Evolutionary conservation across 495 filamentous ascomycete genomes (phyloP).

Genomic region (Lindgomyces ingoldianus): DNA sequence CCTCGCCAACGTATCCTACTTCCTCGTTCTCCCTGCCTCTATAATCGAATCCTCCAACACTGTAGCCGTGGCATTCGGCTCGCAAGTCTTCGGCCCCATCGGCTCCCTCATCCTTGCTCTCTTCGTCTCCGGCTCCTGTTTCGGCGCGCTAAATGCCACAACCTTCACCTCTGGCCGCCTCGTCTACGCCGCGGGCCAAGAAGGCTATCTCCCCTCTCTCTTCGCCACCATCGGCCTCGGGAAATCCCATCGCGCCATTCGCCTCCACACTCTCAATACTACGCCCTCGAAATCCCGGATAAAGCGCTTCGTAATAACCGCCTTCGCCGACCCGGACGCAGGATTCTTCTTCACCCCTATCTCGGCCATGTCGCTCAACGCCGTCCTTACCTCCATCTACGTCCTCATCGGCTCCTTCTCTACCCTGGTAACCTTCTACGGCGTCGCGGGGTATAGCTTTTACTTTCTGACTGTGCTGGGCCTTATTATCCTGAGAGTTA

Average conservation of each 20-base stretch:
- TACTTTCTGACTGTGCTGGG: conserved; percentile 96
- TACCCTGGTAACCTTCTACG: conserved; percentile 93
- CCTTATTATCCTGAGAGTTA: conserved; percentile 84
- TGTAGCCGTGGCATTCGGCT: conserved; percentile 89
- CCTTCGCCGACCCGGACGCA: conserved; percentile 45
- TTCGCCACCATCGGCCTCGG: conserved; percentile 79
- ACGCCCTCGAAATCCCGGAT: conserved; percentile 7
- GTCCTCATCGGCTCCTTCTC: conserved; percentile 85
- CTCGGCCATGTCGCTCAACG: conserved; percentile 83
- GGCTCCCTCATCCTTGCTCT: conserved; percentile 86
- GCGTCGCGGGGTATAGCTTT: conserved; percentile 93
- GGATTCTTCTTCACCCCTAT: conserved; percentile 78
- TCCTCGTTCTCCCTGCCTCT: conserved; percentile 83
- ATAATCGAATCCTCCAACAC: conserved; percentile 85
- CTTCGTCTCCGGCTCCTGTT: conserved; percentile 77
- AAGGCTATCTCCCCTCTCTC: conserved; percentile 84
- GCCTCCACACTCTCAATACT: conserved; percentile 36
- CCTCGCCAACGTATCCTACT: conserved; percentile 87
- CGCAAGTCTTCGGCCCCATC: conserved; percentile 80
- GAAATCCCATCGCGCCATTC: conserved; percentile 35
- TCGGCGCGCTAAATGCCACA: conserved; percentile 92
- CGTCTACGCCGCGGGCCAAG: conserved; percentile 91
- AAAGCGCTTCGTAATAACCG: conserved; percentile 24
- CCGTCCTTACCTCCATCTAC: conserved; percentile 68
- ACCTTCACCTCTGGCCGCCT: conserved; percentile 90